Evolutionary conservation across 331 rosid genomes (phyloP).

Genomic region (Rosa hybrid): DNA sequence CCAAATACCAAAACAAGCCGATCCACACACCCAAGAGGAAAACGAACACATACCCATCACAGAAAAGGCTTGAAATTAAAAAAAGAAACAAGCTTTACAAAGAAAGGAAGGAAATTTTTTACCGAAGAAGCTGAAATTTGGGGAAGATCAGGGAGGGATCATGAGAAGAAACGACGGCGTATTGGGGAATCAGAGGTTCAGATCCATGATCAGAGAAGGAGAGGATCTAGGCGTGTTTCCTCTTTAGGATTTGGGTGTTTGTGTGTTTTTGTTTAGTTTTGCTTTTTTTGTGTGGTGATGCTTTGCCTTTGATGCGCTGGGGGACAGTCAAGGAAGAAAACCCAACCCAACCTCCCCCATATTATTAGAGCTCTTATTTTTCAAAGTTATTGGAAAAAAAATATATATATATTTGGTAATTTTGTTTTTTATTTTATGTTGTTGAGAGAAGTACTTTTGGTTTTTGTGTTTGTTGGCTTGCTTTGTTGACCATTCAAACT

Average conservation of each 20-base stretch:
- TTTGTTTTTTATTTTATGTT: background rate
- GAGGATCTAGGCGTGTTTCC: constrained; percentile 17
- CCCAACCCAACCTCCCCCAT: constrained; percentile 17
- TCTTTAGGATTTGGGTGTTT: constrained; percentile 20
- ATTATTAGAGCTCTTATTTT: constrained; percentile 15
- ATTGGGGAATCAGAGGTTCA: constrained; percentile 31
- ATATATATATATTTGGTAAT: no score
- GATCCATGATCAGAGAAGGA: constrained; percentile 43
- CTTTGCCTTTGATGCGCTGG: constrained; percentile 55
- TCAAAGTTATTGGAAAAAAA: background rate
- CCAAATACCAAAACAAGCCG: constrained; percentile 18
- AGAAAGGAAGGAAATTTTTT: constrained; percentile 15
- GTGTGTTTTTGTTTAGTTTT: constrained; percentile 15
- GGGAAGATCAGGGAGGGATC: constrained; percentile 30
- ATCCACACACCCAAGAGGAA: constrained; percentile 24
- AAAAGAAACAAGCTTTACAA: background rate
- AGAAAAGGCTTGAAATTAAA: constrained; percentile 1
- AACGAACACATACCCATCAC: constrained; percentile 17
- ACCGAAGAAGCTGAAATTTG: constrained; percentile 36
- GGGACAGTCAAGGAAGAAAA: constrained; percentile 62
- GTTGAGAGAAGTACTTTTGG: background rate
- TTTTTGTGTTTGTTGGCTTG: constrained; percentile 23
- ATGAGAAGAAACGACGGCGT: constrained; percentile 4
- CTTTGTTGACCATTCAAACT: constrained; percentile 59
- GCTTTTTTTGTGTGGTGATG: constrained; percentile 49